Conservation (phyloP, 2,329 filamentous ascomycete species). For the Phoma sp. region DNA sequence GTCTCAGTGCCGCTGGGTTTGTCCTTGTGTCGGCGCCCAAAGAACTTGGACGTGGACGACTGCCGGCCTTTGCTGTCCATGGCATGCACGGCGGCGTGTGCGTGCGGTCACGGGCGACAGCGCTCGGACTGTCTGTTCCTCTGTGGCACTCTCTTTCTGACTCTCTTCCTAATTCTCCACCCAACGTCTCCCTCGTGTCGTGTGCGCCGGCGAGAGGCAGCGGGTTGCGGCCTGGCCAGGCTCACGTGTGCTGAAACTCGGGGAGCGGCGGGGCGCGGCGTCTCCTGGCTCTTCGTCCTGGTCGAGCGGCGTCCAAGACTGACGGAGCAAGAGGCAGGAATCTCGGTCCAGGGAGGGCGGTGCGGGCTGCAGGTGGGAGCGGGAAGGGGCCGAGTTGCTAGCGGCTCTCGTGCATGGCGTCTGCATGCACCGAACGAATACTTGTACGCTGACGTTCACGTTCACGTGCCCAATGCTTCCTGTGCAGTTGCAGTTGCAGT, state of each 20-base stretch:
- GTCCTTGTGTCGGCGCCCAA: conserved; percentile 83
- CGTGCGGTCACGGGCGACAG: too few relatives aligned
- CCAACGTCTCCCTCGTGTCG: too few relatives aligned
- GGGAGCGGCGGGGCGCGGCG: conserved; percentile 2
- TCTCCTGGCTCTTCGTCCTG: conserved; percentile 1
- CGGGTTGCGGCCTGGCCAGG: neutral
- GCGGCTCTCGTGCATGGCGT: conserved; percentile 14
- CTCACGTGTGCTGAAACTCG: conserved; percentile 2
- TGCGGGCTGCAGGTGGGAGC: conserved; percentile 21
- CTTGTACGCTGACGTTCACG: neutral
- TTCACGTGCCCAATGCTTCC: too few relatives aligned
- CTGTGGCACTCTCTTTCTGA: neutral
- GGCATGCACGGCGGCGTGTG: conserved; percentile 24
- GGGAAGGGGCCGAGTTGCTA: conserved; percentile 28
- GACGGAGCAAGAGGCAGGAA: too few relatives aligned
- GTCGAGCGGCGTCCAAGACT: too few relatives aligned
- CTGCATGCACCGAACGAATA: neutral
- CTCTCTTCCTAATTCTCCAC: neutral
- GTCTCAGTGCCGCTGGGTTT: conserved; percentile 51
- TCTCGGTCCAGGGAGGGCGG: conserved; percentile 9
- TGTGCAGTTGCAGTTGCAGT: too few relatives aligned
- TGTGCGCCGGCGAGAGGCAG: too few relatives aligned
- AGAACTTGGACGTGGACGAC: conserved; percentile 83
- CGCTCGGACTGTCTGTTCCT: too few relatives aligned
- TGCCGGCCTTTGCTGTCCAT: conserved; percentile 79